A percentile compares a stretch with the other conserved stretches of the same genome.
Conservation (phyloP, 169 alveolate species). For the Plasmodium ovale region DNA sequence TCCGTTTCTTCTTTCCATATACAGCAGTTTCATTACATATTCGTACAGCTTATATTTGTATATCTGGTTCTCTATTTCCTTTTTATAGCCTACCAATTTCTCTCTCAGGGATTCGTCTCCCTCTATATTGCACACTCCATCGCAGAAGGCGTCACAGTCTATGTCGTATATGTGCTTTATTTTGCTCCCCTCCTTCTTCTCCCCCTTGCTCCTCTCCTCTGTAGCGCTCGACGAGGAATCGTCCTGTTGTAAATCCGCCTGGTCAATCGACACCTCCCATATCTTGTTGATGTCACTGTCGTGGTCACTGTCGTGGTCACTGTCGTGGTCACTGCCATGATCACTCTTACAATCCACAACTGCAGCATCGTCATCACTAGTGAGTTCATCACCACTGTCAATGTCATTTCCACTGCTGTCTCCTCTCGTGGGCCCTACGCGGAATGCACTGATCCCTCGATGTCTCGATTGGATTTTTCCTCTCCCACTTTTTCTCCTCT, state of each 20-base stretch:
- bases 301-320: neutral
- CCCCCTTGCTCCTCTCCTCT: neutral
- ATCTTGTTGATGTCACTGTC: constrained; percentile 3
- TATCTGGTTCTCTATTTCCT: constrained; percentile 29
- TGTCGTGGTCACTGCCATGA: neutral
- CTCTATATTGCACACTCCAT: neutral
- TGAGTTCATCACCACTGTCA: neutral
- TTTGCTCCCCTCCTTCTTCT: neutral
- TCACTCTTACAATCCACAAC: neutral
- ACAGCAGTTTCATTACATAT: constrained; percentile 38
- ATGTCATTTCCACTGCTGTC: neutral
- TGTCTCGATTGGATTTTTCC: no score
- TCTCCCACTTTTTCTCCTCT: constrained; percentile 8
- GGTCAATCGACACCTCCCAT: constrained; percentile 53
- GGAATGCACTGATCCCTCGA: no score
- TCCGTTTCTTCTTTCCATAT: constrained; percentile 16
- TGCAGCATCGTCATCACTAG: neutral
- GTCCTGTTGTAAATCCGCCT: neutral
- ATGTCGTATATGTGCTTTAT: neutral
- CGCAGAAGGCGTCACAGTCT: neutral
- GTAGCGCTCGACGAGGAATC: neutral
- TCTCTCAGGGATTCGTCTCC: constrained; percentile 25
- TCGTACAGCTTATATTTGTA: constrained; percentile 40
- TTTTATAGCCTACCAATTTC: constrained; percentile 31
- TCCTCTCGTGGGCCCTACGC: neutral